Evolutionary conservation across 2,329 filamentous ascomycete genomes (phyloP), one percentile per base, ranked within the genome.

Genomic region (Colletotrichum musae): DNA sequence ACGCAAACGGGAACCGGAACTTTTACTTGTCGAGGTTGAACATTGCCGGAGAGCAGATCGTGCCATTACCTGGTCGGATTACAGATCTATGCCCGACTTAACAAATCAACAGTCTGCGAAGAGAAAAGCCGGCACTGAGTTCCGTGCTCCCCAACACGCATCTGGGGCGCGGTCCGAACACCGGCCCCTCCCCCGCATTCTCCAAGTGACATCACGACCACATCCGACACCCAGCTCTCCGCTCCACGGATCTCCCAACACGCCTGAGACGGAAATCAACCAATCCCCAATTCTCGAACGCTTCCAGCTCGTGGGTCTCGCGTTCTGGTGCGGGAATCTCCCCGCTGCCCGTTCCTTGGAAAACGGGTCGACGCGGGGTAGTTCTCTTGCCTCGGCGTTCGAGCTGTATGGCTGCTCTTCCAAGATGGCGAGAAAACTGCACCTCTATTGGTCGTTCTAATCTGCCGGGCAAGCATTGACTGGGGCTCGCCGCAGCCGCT

Each of bases 131-230:
- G 53, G 53, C 24, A 57, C 36, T 57, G 21, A 21, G 24, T 26
- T 15, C 53, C 53, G 32, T 24, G 53, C 21, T 15, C 18, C 28
- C 28, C 6, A 24, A 16, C 16, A 21, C 24, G 28, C 9, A 18
- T 28, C 12, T 12, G 16, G 36, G 24, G 41, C 60, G 51, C 58
- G 58, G 52, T 53, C 58, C 58, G 52, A 63, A 51, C 45, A 63
- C 59, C 58, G 52, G 53, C 26, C 12, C 58, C 16, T 53, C 45
- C 64, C 64, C 64, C 64, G 58, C 64, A 68, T 63, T 45, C 45
- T 47, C 52, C 36, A 68, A 58, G 65, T 65, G 61, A 59, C 60
- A 65, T 65, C 54, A 65, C 54, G 18, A 32, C 41, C 47, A 58
- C 18, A 21, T 39, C 0, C 47, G 15, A 50, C 16, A n/a, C n/a